phyloP scores from a whole-genome alignment of 768 basidiomycete genomes.

The Mycena latifolia region DNA sequence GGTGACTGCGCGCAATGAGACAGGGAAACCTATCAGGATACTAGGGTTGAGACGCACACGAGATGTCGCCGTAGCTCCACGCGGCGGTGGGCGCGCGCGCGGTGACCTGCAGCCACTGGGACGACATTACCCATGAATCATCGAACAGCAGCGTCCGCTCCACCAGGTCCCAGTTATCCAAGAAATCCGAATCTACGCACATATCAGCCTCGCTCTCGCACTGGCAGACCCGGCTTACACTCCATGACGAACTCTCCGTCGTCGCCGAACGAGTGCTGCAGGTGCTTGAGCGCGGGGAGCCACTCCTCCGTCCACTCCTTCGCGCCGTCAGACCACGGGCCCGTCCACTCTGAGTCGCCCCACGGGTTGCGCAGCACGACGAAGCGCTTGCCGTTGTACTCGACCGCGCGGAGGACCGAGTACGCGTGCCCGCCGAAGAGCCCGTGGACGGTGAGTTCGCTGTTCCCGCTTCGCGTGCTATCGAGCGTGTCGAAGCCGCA shows the following conservation, averaged over 20 bases:
- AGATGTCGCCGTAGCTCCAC: conserved; percentile 67
- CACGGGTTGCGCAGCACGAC: conserved; percentile 64
- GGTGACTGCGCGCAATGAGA: conserved; percentile 48
- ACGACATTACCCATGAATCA: conserved; percentile 59
- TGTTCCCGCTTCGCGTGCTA: conserved; percentile 46
- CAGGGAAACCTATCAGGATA: neutral
- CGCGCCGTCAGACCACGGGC: conserved; percentile 62
- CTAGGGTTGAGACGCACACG: conserved; percentile 54
- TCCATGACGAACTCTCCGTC: conserved; percentile 68
- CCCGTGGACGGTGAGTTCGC: conserved; percentile 48
- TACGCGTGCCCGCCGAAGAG: conserved; percentile 60
- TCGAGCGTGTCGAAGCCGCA: conserved; percentile 59
- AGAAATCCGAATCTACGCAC: conserved; percentile 53
- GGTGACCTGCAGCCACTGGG: conserved; percentile 62
- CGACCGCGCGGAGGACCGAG: conserved; percentile 58
- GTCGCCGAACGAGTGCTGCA: conserved; percentile 59
- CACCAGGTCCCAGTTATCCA: conserved; percentile 57
- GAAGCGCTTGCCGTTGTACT: conserved; percentile 60
- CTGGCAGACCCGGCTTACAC: conserved; percentile 42
- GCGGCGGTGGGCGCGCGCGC: conserved; percentile 57
- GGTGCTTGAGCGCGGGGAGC: conserved; percentile 51
- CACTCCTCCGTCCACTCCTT: conserved; percentile 65
- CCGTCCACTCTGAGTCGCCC: conserved; percentile 63
- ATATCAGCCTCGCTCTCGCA: neutral
- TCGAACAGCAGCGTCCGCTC: conserved; percentile 63